Conservation (phyloP, 768 basidiomycete genomes). For the Chlorophyllum brunneum region DNA sequence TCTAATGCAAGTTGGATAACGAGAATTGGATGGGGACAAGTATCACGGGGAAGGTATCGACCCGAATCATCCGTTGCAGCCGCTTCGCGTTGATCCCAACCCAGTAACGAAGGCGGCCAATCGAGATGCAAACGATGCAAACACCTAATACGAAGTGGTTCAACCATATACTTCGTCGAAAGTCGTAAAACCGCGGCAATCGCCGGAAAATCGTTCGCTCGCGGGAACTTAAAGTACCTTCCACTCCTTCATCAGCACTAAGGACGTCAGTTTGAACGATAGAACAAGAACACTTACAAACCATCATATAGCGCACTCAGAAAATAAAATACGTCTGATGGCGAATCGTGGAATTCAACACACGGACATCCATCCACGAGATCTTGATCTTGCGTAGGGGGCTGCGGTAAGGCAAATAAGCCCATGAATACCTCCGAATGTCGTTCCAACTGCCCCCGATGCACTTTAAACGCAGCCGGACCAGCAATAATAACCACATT, state of each 20-base stretch:
- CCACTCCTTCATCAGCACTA: background rate
- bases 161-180: constrained; percentile 73
- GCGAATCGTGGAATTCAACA: constrained; percentile 61
- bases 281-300: constrained; percentile 45
- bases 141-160: constrained; percentile 59
- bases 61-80: constrained; percentile 45
- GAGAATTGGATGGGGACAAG: constrained; percentile 63
- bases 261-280: background rate
- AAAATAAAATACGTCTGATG: constrained; percentile 65
- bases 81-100: constrained; percentile 68
- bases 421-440: constrained; percentile 77
- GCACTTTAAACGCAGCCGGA: constrained; percentile 64
- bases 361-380: constrained; percentile 55
- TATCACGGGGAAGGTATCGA: constrained; percentile 56
- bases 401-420: constrained; percentile 63
- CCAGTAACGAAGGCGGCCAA: constrained; percentile 64
- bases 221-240: constrained; percentile 55
- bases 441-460: constrained; percentile 67
- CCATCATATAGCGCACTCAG: constrained; percentile 73
- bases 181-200: constrained; percentile 66
- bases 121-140: constrained; percentile 54
- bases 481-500: constrained; percentile 63
- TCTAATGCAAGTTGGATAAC: constrained; percentile 68
- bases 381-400: constrained; percentile 32
- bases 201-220: constrained; percentile 51